phyloP scores from a whole-genome alignment of 2,329 filamentous ascomycete species.

The Aspergillus sergii region DNA sequence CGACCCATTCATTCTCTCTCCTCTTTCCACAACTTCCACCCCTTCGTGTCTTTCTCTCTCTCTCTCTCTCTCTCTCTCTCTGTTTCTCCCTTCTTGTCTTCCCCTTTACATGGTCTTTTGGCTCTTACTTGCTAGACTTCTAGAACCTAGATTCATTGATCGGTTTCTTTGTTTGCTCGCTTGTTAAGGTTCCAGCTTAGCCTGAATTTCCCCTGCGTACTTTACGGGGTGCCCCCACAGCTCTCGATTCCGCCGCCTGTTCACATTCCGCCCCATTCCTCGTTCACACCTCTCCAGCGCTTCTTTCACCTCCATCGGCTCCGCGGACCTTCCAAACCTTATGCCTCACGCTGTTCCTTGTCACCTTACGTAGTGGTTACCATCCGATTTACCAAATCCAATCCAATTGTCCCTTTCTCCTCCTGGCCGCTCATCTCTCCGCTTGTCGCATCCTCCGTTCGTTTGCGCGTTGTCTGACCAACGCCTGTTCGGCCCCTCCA shows the following conservation, averaged over 20 bases:
- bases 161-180: constrained; percentile 16
- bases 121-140: constrained; percentile 13
- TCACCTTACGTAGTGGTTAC: constrained; percentile 10
- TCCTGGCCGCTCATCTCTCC: constrained; percentile 1
- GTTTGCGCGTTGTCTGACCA: constrained; percentile 15
- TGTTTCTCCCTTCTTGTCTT: constrained; percentile 20
- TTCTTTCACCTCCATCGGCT: constrained; percentile 14
- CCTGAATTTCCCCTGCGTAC: constrained; percentile 5
- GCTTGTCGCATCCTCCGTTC: constrained; percentile 16
- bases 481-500: constrained; percentile 14
- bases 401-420: constrained; percentile 7
- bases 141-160: background rate
- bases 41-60: constrained; percentile 1
- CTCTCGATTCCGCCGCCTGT: constrained; percentile 21
- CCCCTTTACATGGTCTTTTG: constrained; percentile 13
- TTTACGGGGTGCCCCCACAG: constrained; percentile 7
- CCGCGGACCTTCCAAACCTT: constrained; percentile 18
- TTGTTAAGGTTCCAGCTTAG: constrained; percentile 1
- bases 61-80: constrained; percentile 7
- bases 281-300: constrained; percentile 13
- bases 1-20: constrained; percentile 19
- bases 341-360: constrained; percentile 13
- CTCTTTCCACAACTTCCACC: constrained; percentile 4
- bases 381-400: background rate
- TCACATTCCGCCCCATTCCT: constrained; percentile 24